Base-by-base conservation (phyloP, 2,329 filamentous ascomycete species). In the Aschersonia sp. region DNA sequence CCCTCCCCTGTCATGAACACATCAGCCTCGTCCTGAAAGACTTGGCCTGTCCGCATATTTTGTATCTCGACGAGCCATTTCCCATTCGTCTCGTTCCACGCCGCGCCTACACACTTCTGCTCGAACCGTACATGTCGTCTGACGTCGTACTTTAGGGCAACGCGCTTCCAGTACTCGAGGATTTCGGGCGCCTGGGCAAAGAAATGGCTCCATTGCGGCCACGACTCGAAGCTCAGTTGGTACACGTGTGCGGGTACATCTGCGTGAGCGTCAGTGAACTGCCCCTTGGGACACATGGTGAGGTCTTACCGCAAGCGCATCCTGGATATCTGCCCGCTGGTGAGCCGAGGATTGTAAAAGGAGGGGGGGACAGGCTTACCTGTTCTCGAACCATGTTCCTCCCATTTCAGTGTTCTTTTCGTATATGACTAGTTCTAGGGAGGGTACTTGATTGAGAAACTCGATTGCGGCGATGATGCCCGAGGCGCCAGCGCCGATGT, bases 311-410 rank as follows among this genome's bases (percentile, higher is more conserved):
- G 56, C 73, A 77, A 51, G 63, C 63, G 53, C 73, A 76, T 30
- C 75, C 75, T 0, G 75, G 75, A 51, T 79, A 79, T 29, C 69
- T 63, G 20, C 20, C 20, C 7, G 32, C 32, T 38, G 32, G 32
- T 38, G 7, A 9, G 32, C 12, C 3, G 12, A 12, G 12, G 12
- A 12, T 12, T 12, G 12, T 9, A 38, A 38, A 3, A 38, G 12
- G 12, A 38, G 3, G 7, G 3, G 7, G 2, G 7, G 32, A 38
- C 32, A 20, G 32, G 32, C 32, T 38, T 38, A 38, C 32, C 12
- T 38, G 12, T 77, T 77, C 56, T 77, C 75, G 52, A 69, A 66
- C 75, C 75, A 79, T 1, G 74, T 77, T 5, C 75, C 75, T 30
- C 74, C 75, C 20, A 76, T 64, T 38, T 70, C 67, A 9, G 59